Evolutionary conservation across 2,329 filamentous ascomycete genomes (phyloP).

Genomic region (Hypoxylon sp.): DNA sequence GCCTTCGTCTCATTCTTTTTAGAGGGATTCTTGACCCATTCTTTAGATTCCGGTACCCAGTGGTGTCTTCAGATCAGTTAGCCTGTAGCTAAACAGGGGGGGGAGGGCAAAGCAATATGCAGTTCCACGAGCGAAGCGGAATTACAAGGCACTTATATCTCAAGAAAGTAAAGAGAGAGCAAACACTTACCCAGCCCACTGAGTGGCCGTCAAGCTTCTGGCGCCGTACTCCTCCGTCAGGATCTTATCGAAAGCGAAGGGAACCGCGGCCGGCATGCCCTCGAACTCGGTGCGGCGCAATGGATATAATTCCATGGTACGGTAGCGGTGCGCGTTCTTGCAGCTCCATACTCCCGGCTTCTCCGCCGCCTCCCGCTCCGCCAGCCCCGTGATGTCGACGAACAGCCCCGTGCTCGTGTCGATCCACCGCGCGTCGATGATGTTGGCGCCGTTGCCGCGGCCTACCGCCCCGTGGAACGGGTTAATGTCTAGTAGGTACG

Average conservation of each 20-base stretch:
- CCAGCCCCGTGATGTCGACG: conserved; percentile 84
- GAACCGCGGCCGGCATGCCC: conserved; percentile 76
- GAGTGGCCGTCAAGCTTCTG: conserved; percentile 70
- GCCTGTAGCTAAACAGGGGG: neutral
- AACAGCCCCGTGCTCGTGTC: conserved; percentile 81
- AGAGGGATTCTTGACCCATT: conserved; percentile 68
- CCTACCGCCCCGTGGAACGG: conserved; percentile 72
- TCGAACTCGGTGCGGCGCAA: conserved; percentile 80
- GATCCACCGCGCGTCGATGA: conserved; percentile 89
- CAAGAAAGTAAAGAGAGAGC: conserved; percentile 15
- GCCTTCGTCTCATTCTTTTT: conserved; percentile 26
- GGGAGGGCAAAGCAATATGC: no score
- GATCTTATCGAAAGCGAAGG: conserved; percentile 75
- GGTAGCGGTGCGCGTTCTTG: conserved; percentile 83
- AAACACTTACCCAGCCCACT: conserved; percentile 69
- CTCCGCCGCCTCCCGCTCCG: conserved; percentile 70
- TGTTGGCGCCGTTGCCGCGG: conserved; percentile 76
- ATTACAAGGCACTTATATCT: neutral
- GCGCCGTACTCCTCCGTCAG: conserved; percentile 73
- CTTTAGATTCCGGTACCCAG: conserved; percentile 68
- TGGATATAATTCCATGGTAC: conserved; percentile 78
- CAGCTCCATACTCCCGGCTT: conserved; percentile 78
- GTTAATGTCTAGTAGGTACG: conserved; percentile 82
- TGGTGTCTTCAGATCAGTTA: conserved; percentile 60
- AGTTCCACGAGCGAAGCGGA: neutral